A percentile compares a stretch with the other conserved stretches of the same genome.
phyloP scores from a whole-genome alignment of 2,329 filamentous ascomycete genomes.

The Dissoconium aciculare region DNA sequence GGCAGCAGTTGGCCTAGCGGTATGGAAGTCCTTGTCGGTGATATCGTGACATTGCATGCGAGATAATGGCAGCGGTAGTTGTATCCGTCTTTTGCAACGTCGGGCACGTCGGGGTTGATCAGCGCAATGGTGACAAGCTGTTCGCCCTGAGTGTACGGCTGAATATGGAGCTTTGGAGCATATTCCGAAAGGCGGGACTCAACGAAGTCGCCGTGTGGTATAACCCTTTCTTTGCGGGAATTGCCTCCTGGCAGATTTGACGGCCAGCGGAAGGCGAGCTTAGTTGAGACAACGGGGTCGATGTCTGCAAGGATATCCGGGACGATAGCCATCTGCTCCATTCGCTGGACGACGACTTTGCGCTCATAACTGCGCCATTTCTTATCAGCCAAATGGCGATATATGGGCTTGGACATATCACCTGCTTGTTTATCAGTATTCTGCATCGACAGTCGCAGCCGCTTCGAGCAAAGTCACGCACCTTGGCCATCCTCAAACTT shows the following conservation, averaged over 20 bases:
- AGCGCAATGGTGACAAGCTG: constrained; percentile 74
- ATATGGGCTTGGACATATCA: constrained; percentile 93
- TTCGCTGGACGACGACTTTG: constrained; percentile 66
- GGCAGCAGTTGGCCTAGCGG: constrained; percentile 46
- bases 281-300: constrained; percentile 63
- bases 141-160: constrained; percentile 68
- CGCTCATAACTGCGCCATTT: constrained; percentile 81
- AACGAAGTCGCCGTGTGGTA: constrained; percentile 65
- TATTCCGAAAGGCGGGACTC: constrained; percentile 58
- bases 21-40: constrained; percentile 44
- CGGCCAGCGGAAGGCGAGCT: constrained; percentile 53
- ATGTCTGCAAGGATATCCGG: constrained; percentile 76
- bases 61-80: constrained; percentile 75
- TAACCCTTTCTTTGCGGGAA: constrained; percentile 36
- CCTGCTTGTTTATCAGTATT: constrained; percentile 36
- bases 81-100: constrained; percentile 60
- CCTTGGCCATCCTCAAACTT: constrained; percentile 83
- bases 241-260: constrained; percentile 4
- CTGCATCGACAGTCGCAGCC: background rate
- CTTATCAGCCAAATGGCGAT: constrained; percentile 70
- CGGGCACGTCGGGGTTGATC: constrained; percentile 80
- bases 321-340: constrained; percentile 71
- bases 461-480: constrained; percentile 29
- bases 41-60: constrained; percentile 56
- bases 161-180: constrained; percentile 62